Base-by-base conservation (phyloP, 2,329 filamentous ascomycete genomes). In the Nemania sp. region DNA sequence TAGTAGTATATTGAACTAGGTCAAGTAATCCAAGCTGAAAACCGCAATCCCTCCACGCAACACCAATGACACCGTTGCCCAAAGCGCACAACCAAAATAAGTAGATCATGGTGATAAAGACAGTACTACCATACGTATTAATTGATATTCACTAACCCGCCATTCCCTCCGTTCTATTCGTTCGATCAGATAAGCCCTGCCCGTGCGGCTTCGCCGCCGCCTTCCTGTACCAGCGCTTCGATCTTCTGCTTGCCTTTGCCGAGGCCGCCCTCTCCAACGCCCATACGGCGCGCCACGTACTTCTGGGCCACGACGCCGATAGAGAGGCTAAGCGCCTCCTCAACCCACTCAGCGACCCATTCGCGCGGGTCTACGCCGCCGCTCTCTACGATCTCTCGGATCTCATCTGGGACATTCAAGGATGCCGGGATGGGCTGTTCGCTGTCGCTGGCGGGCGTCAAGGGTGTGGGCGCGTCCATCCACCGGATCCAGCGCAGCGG, bases 261-360 rank as follows among this genome's bases (percentile, higher is more conserved):
- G 36, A 84, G 73, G 5, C 79, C 77, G 9, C 89, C 89, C 72
- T 96, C 91, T 11, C 93, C 93, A 8, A 99, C 93, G 11, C 94
- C 93, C 94, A 99, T 99, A 52, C 94, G 80, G 57, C 89, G 84
- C 4, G 94, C 93, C 17, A 99, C 94, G 69, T 99, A 99, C 60
- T 92, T 81, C 79, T 99, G 94, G 2, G 94, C 94, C 3, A 97
- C 87, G 6, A 96, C 78, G 15, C 94, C 93, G 0, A 95, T 83
- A 3, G 86, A 83, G 43, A 97, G 76, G 34, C 79, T 84, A 26
- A 99, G 79, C 0, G 86, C 77, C 75, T 97, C 93, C 75, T 97
- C 93, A 41, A 99, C 82, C 94, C 94, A 99, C 72, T 97, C 94
- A 3, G 92, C 89, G 31, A 96, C 90, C 94, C 94, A 99, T 72